Percentiles rank a stretch among this genome's conserved stretches.
These are phyloP conservation scores for Vitis labrusca DNA, from an alignment of 164 flowering plant species.

Conservation along the genomic window DNA sequence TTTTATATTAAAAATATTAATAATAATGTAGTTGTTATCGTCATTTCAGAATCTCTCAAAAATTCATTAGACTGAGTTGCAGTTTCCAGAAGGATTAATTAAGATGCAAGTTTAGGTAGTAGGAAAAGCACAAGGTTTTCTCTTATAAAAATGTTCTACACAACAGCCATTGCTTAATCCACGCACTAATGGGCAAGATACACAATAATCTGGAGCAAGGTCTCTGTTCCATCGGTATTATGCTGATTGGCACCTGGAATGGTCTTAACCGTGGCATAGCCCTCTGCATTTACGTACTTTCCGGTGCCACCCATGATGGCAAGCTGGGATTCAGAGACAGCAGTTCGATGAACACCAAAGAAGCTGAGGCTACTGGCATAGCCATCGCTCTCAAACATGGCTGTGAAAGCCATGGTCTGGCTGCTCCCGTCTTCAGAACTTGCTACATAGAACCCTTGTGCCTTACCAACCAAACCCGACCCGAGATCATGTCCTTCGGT, in stretches of 20 bases:
- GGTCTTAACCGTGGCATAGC: constrained; percentile 55
- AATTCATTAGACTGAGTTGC: no score
- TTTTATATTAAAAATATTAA: no score
- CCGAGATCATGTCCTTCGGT: constrained; percentile 65
- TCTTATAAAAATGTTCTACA: no score
- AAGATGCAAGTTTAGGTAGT: no score
- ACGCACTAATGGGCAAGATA: constrained; percentile 39
- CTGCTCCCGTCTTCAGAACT: constrained; percentile 69
- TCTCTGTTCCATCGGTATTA: constrained; percentile 51
- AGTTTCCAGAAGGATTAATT: no score
- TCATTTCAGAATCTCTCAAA: no score
- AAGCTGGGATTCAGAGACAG: constrained; percentile 53
- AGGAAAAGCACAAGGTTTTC: no score
- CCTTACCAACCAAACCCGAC: constrained; percentile 59
- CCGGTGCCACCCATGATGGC: constrained; percentile 89
- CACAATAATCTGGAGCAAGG: constrained; percentile 42
- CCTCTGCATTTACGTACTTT: constrained; percentile 65
- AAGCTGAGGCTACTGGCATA: constrained; percentile 58
- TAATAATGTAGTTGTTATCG: no score
- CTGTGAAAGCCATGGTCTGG: constrained; percentile 60
- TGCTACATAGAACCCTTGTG: constrained; percentile 69
- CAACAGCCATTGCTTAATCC: not conserved
- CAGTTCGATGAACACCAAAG: constrained; percentile 59
- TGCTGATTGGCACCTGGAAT: constrained; percentile 34
- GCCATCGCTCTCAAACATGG: constrained; percentile 50